Evolutionary conservation across 345 rosid genomes (phyloP).

Genomic region (Psidium guajava): DNA sequence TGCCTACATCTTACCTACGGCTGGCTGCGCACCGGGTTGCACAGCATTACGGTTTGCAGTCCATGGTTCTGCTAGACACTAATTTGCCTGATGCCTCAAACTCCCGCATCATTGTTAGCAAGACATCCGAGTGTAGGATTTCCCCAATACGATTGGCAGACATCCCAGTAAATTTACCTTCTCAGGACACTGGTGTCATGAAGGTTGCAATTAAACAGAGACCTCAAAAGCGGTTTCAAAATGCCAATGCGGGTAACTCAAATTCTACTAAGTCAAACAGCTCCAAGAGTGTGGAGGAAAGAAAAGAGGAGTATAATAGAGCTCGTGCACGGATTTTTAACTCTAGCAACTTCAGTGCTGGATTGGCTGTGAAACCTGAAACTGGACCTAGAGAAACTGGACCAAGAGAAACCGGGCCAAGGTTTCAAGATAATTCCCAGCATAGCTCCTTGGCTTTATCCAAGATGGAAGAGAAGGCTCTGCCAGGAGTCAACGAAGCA

Average conservation of each 20-base stretch:
- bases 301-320: conserved; percentile 71
- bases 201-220: conserved; percentile 78
- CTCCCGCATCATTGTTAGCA: conserved; percentile 56
- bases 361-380: conserved; percentile 27
- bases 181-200: conserved; percentile 33
- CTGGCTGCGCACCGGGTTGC: conserved; percentile 88
- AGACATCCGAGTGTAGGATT: conserved; percentile 50
- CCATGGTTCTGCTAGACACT: conserved; percentile 71
- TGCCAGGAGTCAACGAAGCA: conserved; percentile 25
- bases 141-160: conserved; percentile 61
- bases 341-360: conserved; percentile 23
- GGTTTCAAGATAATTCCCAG: conserved; percentile 31
- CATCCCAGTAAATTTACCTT: conserved; percentile 58
- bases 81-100: conserved; percentile 55
- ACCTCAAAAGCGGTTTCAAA: conserved; percentile 41
- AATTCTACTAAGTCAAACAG: conserved; percentile 33
- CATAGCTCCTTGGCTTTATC: conserved; percentile 17
- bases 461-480: conserved; percentile 40
- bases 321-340: conserved; percentile 78
- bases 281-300: conserved; percentile 70
- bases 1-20: conserved; percentile 69
- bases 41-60: conserved; percentile 67
- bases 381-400: conserved; percentile 29
- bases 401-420: conserved; percentile 21
- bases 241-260: conserved; percentile 17